Evolutionary conservation across 2,329 filamentous ascomycete species (phyloP).

Genomic region (Zalaria sp.): DNA sequence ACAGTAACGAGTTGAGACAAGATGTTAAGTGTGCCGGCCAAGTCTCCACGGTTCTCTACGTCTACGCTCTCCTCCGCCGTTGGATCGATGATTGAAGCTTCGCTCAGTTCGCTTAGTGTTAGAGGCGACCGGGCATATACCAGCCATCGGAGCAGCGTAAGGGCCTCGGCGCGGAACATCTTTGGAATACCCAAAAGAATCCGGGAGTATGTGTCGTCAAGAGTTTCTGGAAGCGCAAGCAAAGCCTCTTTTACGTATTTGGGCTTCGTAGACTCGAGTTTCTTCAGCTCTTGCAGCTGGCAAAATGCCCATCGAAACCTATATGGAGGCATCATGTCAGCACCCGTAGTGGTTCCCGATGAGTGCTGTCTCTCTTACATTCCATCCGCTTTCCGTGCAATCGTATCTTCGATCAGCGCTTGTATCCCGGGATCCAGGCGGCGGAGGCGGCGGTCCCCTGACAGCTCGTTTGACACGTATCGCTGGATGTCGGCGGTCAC

Average conservation of each 20-base stretch:
- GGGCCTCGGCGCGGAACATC: slow-evolving; percentile 4
- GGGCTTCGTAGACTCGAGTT: slow-evolving; percentile 6
- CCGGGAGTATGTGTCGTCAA: slow-evolving; percentile 14
- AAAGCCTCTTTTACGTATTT: slow-evolving; percentile 8
- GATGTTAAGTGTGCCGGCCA: slow-evolving; percentile 7
- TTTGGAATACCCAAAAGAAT: slow-evolving; percentile 9
- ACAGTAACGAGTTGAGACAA: slow-evolving; percentile 4
- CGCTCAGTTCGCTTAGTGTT: slow-evolving; percentile 9
- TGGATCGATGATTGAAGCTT: slow-evolving; percentile 9
- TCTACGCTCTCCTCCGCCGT: slow-evolving; percentile 5
- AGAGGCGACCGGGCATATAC: slow-evolving; percentile 9
- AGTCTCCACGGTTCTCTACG: slow-evolving; percentile 4
- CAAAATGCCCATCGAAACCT: slow-evolving; percentile 16
- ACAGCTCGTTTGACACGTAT: slow-evolving; percentile 8
- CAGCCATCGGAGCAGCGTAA: slow-evolving; percentile 10
- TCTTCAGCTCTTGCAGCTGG: slow-evolving; percentile 12
- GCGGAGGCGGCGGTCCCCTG: slow-evolving; percentile 6
- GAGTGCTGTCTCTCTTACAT: no score
- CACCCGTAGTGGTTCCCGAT: no score
- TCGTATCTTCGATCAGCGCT: slow-evolving; percentile 8
- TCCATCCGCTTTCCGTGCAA: slow-evolving; percentile 11
- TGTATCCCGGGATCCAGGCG: slow-evolving; percentile 5
- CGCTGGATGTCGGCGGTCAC: slow-evolving; percentile 9
- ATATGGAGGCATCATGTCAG: no score
- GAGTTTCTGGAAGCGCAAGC: slow-evolving; percentile 8